These are phyloP conservation scores for Tagetes erecta DNA, from an alignment of 129 eudicot species.

Conservation along the genomic window DNA sequence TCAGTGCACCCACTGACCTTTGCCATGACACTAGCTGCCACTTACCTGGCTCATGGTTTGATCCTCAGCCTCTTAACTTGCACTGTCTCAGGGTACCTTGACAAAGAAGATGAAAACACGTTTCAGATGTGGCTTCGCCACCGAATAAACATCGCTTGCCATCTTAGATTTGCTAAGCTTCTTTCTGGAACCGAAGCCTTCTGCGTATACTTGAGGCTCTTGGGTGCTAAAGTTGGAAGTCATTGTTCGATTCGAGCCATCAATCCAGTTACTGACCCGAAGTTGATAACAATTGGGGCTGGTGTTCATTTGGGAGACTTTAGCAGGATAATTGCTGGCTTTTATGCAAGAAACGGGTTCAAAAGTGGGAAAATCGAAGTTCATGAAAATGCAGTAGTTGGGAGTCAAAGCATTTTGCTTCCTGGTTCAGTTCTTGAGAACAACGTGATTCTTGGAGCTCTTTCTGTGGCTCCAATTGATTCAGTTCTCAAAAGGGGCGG, in stretches of 20 bases:
- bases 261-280: constrained; percentile 71
- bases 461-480: constrained; percentile 70
- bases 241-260: constrained; percentile 83
- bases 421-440: constrained; percentile 68
- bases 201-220: constrained; percentile 59
- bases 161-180: constrained; percentile 70
- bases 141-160: constrained; percentile 58
- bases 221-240: constrained; percentile 74
- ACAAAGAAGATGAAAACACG: constrained; percentile 31
- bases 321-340: constrained; percentile 61
- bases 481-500: constrained; percentile 73
- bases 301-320: constrained; percentile 90
- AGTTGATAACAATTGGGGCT: constrained; percentile 50
- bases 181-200: constrained; percentile 90
- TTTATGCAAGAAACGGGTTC: constrained; percentile 52
- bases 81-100: constrained; percentile 36
- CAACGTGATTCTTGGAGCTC: constrained; percentile 79
- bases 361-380: constrained; percentile 56
- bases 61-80: constrained; percentile 55
- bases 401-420: constrained; percentile 76
- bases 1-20: constrained; percentile 46
- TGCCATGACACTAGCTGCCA: constrained; percentile 48
- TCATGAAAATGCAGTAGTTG: constrained; percentile 61
- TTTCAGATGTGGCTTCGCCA: constrained; percentile 63
- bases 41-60: constrained; percentile 69